Base-by-base conservation (phyloP, 2,329 filamentous ascomycete species). In the Aureobasidium subglaciale region DNA sequence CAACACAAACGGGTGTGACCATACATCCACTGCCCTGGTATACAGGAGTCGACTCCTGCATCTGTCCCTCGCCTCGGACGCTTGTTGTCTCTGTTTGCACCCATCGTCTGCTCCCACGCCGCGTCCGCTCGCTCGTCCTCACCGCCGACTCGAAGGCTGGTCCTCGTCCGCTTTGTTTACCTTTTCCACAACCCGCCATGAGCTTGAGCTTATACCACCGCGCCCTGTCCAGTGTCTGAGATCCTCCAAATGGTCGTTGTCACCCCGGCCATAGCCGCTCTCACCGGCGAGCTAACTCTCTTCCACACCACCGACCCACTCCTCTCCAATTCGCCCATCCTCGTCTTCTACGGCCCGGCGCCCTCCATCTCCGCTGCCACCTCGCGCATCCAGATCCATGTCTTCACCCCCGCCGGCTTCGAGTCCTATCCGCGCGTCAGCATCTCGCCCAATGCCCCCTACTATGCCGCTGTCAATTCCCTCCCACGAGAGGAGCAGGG, bases 401-500 rank as follows among this genome's bases (percentile, higher is more conserved):
- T 99, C 71, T 89, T 95, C 74, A 88, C 88, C 59, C 84, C 90
- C 2, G 91, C 90, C 61, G 93, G 93, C 62, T 86, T 95, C 64
- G 87, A 89, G 67, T 92, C 87, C 63, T 99, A 92, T 69, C 85
- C 88, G 58, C 89, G 92, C 65, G 83, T 99, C 63, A 95, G 92
- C 59, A 86, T 97, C 62, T 95, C 92, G 22, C 93, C 93, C 41
- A 95, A 88, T 66, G 96, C 92, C 43, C 84, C 90, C 50, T 87
- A 95, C 66, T 97, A 97, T 71, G 82, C 84, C 62, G 92, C 91
- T 55, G 93, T 99, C 70, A 85, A 88, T 68, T 84, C 91, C 69
- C 80, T 99, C 40, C 90, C 93, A 38, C 86, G 90, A 67, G 92
- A 96, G 68, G 90, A 91, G 71, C 93, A 97, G 75, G 92, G 92